phyloP scores from a whole-genome alignment of 371 early-diverging fungal genomes.

The Rhizopus arrhizus region DNA sequence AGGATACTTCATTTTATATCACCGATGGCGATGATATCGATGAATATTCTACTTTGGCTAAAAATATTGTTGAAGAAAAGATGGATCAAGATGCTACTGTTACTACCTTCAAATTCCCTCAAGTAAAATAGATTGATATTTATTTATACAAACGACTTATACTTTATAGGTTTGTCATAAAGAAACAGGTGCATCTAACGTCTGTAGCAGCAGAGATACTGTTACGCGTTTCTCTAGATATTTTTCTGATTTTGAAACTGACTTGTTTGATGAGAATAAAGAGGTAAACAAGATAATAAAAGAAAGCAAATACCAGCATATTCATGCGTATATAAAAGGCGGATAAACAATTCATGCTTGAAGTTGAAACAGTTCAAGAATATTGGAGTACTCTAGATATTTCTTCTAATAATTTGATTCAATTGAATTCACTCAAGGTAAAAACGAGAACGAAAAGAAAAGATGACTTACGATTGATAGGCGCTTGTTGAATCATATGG shows the following conservation, averaged over 20 bases:
- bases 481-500: slow-evolving; percentile 36
- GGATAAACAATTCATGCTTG: slow-evolving; percentile 17
- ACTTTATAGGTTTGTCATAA: not conserved
- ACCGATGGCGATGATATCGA: slow-evolving; percentile 31
- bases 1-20: slow-evolving; percentile 42
- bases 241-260: slow-evolving; percentile 2
- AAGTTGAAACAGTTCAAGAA: slow-evolving; percentile 13
- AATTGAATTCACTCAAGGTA: slow-evolving; percentile 28
- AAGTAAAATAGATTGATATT: not conserved
- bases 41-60: slow-evolving; percentile 31
- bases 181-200: not conserved
- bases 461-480: slow-evolving; percentile 10
- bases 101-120: slow-evolving; percentile 7
- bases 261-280: slow-evolving; percentile 12
- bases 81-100: slow-evolving; percentile 16
- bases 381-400: not conserved
- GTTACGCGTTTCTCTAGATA: slow-evolving; percentile 1
- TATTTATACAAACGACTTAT: not conserved
- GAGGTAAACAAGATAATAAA: slow-evolving; percentile 1
- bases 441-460: not conserved
- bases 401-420: slow-evolving; percentile 14
- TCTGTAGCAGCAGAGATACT: not conserved
- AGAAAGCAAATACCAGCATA: not conserved
- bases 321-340: slow-evolving; percentile 2
- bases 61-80: slow-evolving; percentile 25